Evolutionary conservation across 1,284 basidiomycete genomes (phyloP).

Genomic region (Ustilago crameri): DNA sequence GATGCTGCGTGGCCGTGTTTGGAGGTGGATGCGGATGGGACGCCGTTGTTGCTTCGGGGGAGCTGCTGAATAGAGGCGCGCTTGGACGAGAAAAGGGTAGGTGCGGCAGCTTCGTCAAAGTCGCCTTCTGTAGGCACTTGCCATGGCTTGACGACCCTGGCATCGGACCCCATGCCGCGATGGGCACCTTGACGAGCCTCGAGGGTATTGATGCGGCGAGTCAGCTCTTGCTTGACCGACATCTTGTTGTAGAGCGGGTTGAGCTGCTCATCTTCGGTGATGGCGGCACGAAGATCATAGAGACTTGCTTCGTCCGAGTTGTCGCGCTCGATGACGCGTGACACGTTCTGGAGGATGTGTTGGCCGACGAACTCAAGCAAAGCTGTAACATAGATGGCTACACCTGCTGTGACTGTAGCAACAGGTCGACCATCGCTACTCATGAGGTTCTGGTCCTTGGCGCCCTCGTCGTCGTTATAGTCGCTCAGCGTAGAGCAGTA

Average conservation of each 20-base stretch:
- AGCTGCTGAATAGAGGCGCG: slow-evolving; percentile 28
- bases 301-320: slow-evolving; percentile 62
- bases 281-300: slow-evolving; percentile 54
- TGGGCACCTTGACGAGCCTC: slow-evolving; percentile 22
- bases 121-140: slow-evolving; percentile 53
- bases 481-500: slow-evolving; percentile 62
- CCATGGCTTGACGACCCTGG: slow-evolving; percentile 49
- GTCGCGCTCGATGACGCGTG: slow-evolving; percentile 62
- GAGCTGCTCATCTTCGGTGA: slow-evolving; percentile 60
- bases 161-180: slow-evolving; percentile 26
- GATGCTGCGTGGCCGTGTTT: slow-evolving; percentile 24
- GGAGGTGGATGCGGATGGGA: slow-evolving; percentile 10
- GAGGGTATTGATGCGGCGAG: slow-evolving; percentile 29
- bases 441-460: slow-evolving; percentile 62
- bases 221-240: slow-evolving; percentile 42
- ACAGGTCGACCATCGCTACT: slow-evolving; percentile 61
- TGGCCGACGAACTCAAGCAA: slow-evolving; percentile 60
- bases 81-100: slow-evolving; percentile 38
- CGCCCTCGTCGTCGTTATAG: slow-evolving; percentile 46
- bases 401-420: slow-evolving; percentile 62
- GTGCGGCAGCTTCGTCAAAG: slow-evolving; percentile 54
- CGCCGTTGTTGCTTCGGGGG: slow-evolving; percentile 11
- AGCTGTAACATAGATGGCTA: slow-evolving; percentile 63
- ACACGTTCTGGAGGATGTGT: slow-evolving; percentile 57
- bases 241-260: slow-evolving; percentile 45